Conservation (phyloP, 164 flowering plant genomes). For the Stephania yunnanensis region DNA sequence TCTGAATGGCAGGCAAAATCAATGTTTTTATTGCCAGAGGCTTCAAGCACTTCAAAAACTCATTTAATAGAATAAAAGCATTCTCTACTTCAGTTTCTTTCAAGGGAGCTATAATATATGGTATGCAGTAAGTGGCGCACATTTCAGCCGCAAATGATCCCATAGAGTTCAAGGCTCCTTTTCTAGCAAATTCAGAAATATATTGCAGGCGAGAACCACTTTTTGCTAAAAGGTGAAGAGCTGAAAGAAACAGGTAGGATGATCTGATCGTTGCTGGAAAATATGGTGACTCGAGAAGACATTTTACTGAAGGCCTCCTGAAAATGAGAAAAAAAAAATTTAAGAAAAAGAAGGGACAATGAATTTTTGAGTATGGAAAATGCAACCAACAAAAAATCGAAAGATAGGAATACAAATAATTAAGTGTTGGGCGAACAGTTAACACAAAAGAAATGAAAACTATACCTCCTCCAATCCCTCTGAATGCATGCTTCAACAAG, state of each 20-base stretch:
- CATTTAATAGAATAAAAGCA: conserved; percentile 60
- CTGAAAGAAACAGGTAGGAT: conserved; percentile 72
- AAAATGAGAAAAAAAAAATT: not conserved
- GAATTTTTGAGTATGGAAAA: not conserved
- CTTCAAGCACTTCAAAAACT: conserved; percentile 65
- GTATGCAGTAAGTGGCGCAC: conserved; percentile 78
- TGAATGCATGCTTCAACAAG: conserved; percentile 73
- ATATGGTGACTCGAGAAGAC: conserved; percentile 82
- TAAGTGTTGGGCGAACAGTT: not conserved
- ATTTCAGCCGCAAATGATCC: conserved; percentile 85
- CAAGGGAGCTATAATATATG: conserved; percentile 41
- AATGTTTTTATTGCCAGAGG: conserved; percentile 53
- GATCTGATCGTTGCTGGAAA: conserved; percentile 67
- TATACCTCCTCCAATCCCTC: conserved; percentile 73
- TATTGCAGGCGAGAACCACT: conserved; percentile 63
- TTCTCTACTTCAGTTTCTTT: conserved; percentile 75
- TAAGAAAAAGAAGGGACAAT: conserved; percentile 9
- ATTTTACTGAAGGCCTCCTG: conserved; percentile 90
- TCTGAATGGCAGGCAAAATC: conserved; percentile 70
- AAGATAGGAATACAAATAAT: not conserved
- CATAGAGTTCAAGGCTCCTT: conserved; percentile 77
- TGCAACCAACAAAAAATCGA: conserved; percentile 2
- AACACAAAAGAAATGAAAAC: not conserved
- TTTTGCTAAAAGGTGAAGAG: conserved; percentile 71
- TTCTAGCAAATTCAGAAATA: conserved; percentile 73